Percentiles rank a stretch among this genome's conserved stretches.
These are phyloP conservation scores for Exophiala spinifera DNA, from an alignment of 2,329 filamentous ascomycete genomes.

Conservation along the genomic window DNA sequence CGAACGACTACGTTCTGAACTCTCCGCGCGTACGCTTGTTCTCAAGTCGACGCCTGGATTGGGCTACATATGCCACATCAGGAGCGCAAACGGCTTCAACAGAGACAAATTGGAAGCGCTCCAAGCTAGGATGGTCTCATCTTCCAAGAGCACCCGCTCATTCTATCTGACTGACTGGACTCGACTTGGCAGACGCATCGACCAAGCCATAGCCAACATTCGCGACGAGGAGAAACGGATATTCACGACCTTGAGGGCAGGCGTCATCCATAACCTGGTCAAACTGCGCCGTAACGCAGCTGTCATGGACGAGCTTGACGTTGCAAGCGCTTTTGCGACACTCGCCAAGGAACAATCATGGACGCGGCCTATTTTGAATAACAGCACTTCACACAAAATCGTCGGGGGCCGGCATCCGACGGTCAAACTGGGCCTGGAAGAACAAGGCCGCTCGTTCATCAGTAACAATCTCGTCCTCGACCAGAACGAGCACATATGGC, in stretches of 20 bases:
- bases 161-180: slow-evolving; percentile 87
- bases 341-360: slow-evolving; percentile 73
- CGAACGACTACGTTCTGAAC: slow-evolving; percentile 58
- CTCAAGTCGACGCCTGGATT: slow-evolving; percentile 83
- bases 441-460: slow-evolving; percentile 77
- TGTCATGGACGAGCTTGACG: slow-evolving; percentile 91
- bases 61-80: slow-evolving; percentile 88
- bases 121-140: slow-evolving; percentile 60
- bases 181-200: slow-evolving; percentile 71
- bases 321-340: slow-evolving; percentile 78
- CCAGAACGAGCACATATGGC: slow-evolving; percentile 66
- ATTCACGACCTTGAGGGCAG: slow-evolving; percentile 68
- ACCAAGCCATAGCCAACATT: slow-evolving; percentile 74
- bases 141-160: slow-evolving; percentile 78
- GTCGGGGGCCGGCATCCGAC: slow-evolving; percentile 87
- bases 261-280: slow-evolving; percentile 77
- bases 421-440: slow-evolving; percentile 76
- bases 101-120: slow-evolving; percentile 47
- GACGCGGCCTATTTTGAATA: slow-evolving; percentile 69
- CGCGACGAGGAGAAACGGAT: slow-evolving; percentile 79
- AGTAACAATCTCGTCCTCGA: slow-evolving; percentile 82
- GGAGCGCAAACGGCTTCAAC: slow-evolving; percentile 57
- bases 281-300: slow-evolving; percentile 82
- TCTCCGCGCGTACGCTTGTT: slow-evolving; percentile 64
- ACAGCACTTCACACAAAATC: slow-evolving; percentile 66